Evolutionary conservation across 75 land plant species (phyloP), one percentile per base, ranked within the genome.

Genomic region (Selaginella moellendorffii): DNA sequence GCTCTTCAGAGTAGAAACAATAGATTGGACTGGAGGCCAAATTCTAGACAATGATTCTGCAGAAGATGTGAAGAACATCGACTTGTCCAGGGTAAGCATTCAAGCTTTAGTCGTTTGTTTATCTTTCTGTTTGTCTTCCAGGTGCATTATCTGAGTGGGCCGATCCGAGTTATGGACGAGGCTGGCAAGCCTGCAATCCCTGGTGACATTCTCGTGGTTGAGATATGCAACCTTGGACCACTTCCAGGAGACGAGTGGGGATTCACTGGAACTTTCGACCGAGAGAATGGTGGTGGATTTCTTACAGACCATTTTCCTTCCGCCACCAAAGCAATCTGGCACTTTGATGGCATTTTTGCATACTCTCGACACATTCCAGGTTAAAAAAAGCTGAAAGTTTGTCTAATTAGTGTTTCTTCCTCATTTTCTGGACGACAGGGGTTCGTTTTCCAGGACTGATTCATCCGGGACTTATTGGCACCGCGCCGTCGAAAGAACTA

Each of bases 401-500:
- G 14, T 36, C 5, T 14, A 36, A 5, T 5, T 36, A 36, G 10
- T 5, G 46, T 36, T 5, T 36, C 5, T 36, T 5, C 46, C 10
- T 36, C 14, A 36, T 36, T 5, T 36, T 5, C 14, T 36, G 5
- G 46, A 36, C n/a, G n/a, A n/a, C 28, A 90, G 96, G 97, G 25
- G 97, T 90, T 42, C 69, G 97, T 2, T 90, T 90, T 69, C 88
- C 97, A 24, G 97, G 97, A 12, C 71, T 90, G 54, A 87, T 84
- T 56, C 97, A 90, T 61, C 97, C 97, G 20, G 97, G 97, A 14
- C 81, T 90, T 52, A 80, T 90, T 75, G 97, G 97, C 25, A 87
- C 97, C 30, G 97, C 92, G n/a, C 97, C 97, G 30, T 90, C 97
- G 21, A 69, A 68, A 65, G 97, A 90, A 54, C 76, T 90, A 21